phyloP scores from a whole-genome alignment of 441 rosid genomes.

The Populus hybrid region DNA sequence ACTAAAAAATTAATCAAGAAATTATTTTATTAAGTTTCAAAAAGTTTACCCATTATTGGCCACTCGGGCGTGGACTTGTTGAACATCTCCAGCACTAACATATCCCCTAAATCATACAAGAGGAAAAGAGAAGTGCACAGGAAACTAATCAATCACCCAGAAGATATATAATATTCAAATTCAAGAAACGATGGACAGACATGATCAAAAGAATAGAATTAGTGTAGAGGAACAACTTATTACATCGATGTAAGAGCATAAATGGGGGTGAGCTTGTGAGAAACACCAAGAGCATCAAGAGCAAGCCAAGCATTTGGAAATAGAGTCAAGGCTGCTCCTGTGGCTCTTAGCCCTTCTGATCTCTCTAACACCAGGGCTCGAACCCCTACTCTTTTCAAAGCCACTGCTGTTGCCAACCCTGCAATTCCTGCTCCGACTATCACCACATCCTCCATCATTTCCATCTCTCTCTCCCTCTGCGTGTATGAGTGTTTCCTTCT shows the following conservation, averaged over 20 bases:
- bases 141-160: too few relatives aligned
- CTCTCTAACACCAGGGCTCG: too few relatives aligned
- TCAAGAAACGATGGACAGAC: neutral
- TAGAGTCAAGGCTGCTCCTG: conserved; percentile 33
- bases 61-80: neutral
- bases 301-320: conserved; percentile 37
- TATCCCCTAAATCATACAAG: neutral
- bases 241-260: conserved; percentile 16
- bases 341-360: conserved; percentile 16
- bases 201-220: too few relatives aligned
- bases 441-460: conserved; percentile 30
- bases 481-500: too few relatives aligned
- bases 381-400: too few relatives aligned
- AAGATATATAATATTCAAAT: neutral
- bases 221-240: neutral
- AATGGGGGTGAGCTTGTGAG: conserved; percentile 37
- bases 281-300: conserved; percentile 39
- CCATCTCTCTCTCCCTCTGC: neutral
- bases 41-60: too few relatives aligned
- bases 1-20: too few relatives aligned
- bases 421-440: conserved; percentile 7
- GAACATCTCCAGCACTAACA: neutral
- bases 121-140: neutral
- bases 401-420: too few relatives aligned
- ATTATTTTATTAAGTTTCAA: too few relatives aligned